Evolutionary conservation across 495 filamentous ascomycete species (phyloP).

Genomic region (Entonaema liquescens): DNA sequence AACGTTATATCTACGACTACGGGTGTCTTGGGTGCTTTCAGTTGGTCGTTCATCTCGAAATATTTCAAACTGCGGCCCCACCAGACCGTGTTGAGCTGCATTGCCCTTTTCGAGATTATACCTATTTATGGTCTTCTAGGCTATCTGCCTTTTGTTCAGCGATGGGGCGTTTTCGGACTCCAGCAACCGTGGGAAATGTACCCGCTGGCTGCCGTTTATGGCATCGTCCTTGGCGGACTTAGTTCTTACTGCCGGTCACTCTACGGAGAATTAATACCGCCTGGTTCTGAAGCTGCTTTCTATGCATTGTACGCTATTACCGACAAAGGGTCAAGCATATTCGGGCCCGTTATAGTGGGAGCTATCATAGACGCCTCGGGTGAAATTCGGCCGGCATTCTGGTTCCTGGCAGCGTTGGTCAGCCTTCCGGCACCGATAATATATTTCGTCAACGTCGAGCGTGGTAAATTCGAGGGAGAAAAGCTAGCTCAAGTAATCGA

Average conservation of each 20-base stretch:
- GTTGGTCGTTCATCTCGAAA: conserved; percentile 81
- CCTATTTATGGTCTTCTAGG: conserved; percentile 91
- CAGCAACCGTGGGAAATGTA: conserved; percentile 98
- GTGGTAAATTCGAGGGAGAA: conserved; percentile 80
- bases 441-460: conserved; percentile 85
- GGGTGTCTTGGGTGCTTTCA: conserved; percentile 87
- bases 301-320: conserved; percentile 97
- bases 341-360: conserved; percentile 94
- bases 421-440: conserved; percentile 85
- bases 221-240: conserved; percentile 91
- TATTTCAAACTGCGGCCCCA: conserved; percentile 71
- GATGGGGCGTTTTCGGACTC: conserved; percentile 79
- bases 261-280: conserved; percentile 90
- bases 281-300: conserved; percentile 93
- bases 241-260: conserved; percentile 92
- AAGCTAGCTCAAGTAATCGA: conserved; percentile 75
- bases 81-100: conserved; percentile 91
- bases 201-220: conserved; percentile 87
- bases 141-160: conserved; percentile 82
- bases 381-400: conserved; percentile 91
- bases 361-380: conserved; percentile 89
- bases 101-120: conserved; percentile 88
- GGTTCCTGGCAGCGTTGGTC: conserved; percentile 86
- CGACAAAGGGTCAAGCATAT: conserved; percentile 94
- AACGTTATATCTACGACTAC: conserved; percentile 86